Evolutionary conservation across 129 eudicot genomes (phyloP).

Genomic region (Arctium lappa): DNA sequence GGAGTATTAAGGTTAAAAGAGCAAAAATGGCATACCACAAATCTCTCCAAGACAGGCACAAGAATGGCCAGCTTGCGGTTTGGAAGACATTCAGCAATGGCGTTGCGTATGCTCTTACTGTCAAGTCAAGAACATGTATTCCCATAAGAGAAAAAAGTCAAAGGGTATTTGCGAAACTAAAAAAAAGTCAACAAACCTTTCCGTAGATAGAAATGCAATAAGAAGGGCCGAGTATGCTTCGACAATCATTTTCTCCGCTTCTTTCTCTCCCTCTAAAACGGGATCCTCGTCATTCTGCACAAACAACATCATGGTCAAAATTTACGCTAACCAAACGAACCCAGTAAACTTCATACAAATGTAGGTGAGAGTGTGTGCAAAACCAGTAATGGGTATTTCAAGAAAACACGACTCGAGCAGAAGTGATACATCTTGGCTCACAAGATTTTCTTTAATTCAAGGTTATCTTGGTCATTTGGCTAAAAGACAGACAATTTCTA

Average conservation of each 20-base stretch:
- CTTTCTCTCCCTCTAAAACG: conserved; percentile 83
- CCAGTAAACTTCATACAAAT: neutral
- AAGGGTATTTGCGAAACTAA: neutral
- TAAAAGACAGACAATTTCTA: neutral
- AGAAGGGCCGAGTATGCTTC: conserved; percentile 98
- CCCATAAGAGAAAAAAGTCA: conserved; percentile 7
- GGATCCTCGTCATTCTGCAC: conserved; percentile 77
- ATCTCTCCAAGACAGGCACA: conserved; percentile 96
- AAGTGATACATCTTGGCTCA: neutral
- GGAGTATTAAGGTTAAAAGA: neutral
- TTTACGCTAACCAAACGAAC: neutral
- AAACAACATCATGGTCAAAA: neutral
- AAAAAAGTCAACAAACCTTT: conserved; percentile 46
- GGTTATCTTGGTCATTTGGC: conserved; percentile 10
- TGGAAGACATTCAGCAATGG: conserved; percentile 84
- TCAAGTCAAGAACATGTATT: conserved; percentile 18
- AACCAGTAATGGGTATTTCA: neutral
- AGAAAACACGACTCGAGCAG: neutral
- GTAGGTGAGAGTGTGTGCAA: neutral
- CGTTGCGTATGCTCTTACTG: conserved; percentile 76
- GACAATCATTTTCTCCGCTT: conserved; percentile 92
- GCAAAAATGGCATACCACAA: conserved; percentile 62
- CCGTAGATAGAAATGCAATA: conserved; percentile 92
- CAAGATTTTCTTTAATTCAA: neutral
- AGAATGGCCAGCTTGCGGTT: conserved; percentile 57